Percentiles rank a stretch among this genome's conserved stretches.
phyloP scores from a whole-genome alignment of 768 basidiomycete genomes.

The Macrolepiota fuliginosa region DNA sequence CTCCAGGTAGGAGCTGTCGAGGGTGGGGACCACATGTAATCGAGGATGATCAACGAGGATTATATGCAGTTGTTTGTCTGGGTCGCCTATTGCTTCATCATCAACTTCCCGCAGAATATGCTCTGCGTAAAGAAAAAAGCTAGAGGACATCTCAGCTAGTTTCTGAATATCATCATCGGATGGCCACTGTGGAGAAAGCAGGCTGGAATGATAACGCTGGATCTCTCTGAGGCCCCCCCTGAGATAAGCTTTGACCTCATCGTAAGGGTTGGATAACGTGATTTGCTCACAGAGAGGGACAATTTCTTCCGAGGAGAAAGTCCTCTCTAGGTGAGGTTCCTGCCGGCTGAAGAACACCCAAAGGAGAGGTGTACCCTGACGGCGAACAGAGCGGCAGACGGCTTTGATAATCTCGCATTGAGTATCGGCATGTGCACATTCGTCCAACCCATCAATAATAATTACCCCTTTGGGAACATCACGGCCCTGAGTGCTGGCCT shows the following conservation, averaged over 20 bases:
- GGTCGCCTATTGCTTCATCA: too few species aligned
- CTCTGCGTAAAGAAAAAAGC: neutral
- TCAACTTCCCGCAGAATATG: neutral
- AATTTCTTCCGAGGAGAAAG: neutral
- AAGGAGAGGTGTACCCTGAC: neutral
- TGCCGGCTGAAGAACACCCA: conserved; percentile 6
- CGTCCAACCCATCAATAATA: neutral
- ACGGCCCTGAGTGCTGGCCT: neutral
- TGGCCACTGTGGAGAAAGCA: neutral
- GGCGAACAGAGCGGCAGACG: neutral
- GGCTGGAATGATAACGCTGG: neutral
- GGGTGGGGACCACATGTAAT: too few species aligned
- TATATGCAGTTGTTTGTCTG: too few species aligned
- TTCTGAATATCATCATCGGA: neutral
- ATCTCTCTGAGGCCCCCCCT: neutral
- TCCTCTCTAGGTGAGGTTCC: neutral
- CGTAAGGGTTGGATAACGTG: neutral
- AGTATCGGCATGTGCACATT: neutral
- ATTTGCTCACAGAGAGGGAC: neutral
- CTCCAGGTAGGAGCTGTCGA: too few species aligned
- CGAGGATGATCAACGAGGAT: too few species aligned
- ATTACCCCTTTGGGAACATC: neutral
- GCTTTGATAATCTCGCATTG: neutral
- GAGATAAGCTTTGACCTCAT: neutral
- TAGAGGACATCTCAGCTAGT: neutral